Percentiles rank a stretch among this genome's conserved stretches.
Conservation (phyloP, 371 early-diverging fungal genomes). For the Circinella minor region DNA sequence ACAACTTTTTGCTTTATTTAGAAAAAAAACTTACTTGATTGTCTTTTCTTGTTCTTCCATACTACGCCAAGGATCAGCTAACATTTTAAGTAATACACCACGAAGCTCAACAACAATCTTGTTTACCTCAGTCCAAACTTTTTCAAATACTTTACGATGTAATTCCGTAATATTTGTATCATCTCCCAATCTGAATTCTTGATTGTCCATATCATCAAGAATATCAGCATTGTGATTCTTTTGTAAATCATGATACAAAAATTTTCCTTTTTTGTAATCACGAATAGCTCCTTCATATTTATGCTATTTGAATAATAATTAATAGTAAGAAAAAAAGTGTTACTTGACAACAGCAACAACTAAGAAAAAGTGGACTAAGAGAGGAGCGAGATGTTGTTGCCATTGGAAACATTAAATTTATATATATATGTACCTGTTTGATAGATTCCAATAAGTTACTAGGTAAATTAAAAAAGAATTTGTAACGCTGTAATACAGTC, state of each 20-base stretch:
- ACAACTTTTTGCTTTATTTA: not conserved
- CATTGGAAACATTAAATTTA: no score
- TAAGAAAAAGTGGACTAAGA: no score
- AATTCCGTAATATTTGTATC: constrained; percentile 54
- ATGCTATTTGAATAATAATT: constrained; percentile 42
- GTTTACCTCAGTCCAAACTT: constrained; percentile 93
- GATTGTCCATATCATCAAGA: constrained; percentile 25
- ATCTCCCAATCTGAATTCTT: constrained; percentile 8
- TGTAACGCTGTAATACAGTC: constrained; percentile 88
- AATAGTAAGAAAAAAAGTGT: not conserved
- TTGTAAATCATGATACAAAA: constrained; percentile 60
- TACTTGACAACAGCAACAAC: not conserved
- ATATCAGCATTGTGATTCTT: constrained; percentile 30
- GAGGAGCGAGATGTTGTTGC: no score
- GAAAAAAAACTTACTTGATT: constrained; percentile 67
- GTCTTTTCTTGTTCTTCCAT: constrained; percentile 91
- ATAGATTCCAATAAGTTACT: constrained; percentile 82
- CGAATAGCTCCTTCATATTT: constrained; percentile 91
- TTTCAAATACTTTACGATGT: constrained; percentile 88
- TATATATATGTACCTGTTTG: constrained; percentile 57
- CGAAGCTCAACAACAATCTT: constrained; percentile 78
- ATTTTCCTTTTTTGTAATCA: constrained; percentile 95
- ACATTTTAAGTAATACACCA: constrained; percentile 71
- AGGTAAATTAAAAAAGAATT: constrained; percentile 94
- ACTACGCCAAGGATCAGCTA: constrained; percentile 80